phyloP scores from a whole-genome alignment of 2,329 filamentous ascomycete species.

The Diplocarpon rosae region DNA sequence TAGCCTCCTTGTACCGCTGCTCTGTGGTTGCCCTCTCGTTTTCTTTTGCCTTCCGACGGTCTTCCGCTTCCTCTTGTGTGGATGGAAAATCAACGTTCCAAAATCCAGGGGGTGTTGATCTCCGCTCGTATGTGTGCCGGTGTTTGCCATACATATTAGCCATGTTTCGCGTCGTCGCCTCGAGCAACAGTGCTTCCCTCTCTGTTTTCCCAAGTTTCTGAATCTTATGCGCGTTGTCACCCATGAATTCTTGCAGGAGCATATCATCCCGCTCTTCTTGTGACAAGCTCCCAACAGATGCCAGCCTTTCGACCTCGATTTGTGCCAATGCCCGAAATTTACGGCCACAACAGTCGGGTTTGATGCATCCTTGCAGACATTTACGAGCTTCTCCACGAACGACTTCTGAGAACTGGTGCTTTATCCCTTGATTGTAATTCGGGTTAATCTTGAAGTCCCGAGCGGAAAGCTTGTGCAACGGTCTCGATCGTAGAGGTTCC shows the following conservation, averaged over 20 bases:
- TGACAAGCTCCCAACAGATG: conserved; percentile 12
- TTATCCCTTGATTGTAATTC: conserved; percentile 43
- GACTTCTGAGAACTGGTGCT: conserved; percentile 49
- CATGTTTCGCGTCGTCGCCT: conserved; percentile 62
- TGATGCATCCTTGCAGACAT: conserved; percentile 50
- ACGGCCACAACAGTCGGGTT: conserved; percentile 41
- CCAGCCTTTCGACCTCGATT: conserved; percentile 12
- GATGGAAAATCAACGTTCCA: conserved; percentile 85
- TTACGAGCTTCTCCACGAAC: conserved; percentile 48
- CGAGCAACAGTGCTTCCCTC: conserved; percentile 55
- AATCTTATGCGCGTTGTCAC: conserved; percentile 43
- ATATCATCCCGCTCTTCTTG: conserved; percentile 34
- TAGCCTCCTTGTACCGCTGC: conserved; percentile 71
- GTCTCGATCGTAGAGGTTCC: conserved; percentile 30
- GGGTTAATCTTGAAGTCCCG: conserved; percentile 57
- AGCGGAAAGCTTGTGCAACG: conserved; percentile 31
- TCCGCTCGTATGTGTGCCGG: conserved; percentile 59
- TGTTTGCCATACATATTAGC: conserved; percentile 71
- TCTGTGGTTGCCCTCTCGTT: conserved; percentile 54
- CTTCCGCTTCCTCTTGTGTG: conserved; percentile 66
- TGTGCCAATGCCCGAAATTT: conserved; percentile 25
- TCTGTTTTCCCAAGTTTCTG: conserved; percentile 49
- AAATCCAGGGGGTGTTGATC: conserved; percentile 70
- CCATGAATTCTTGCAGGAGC: conserved; percentile 46
- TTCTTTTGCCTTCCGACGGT: conserved; percentile 53